Base-by-base conservation (phyloP, 116 monocot genomes). In the Papilionanthe hybrid region DNA sequence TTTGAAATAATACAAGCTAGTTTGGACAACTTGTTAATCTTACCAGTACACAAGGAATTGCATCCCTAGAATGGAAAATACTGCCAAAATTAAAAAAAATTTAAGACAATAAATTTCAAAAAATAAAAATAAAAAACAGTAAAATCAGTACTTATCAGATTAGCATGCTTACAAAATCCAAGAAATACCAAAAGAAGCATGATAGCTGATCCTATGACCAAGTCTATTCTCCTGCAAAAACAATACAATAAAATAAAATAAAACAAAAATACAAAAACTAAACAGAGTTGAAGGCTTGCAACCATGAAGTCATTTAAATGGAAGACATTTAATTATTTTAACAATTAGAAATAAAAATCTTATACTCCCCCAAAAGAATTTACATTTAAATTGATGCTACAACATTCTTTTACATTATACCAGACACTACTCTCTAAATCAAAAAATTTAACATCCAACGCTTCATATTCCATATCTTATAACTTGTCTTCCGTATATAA, bases 121-220 rank as follows among this genome's bases (percentile, higher is more conserved):
- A 78, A n/a, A n/a, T n/a, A n/a, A 0, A 23, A 4, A 72, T 28
- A 68, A 29, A 12, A 30, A 30, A 2, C 9, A 63, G 4, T 29
- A 47, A 11, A 49, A n/a, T 72, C 30, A 23, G 12, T 9, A 48
- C 74, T 28, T 69, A 13, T 67, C 28, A 23, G 48, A 15, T 78
- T 42, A 27, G 82, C 56, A 66, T 79, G 43, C 91, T 91, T 68
- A 99, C 98, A 72, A 72, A 94, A 91, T 85, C 98, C 98, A 76
- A 99, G 83, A 83, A 93, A 89, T 77, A 86, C 85, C 81, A 99
- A 80, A 49, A 87, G 41, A 50, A 99, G 82, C 95, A 91, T 94
- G 55, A 86, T 85, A 37, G 91, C 88, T 20, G 95, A 86, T 81
- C 91, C 69, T 37, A 91, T 41, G 60, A 93, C 87, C 79, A 99